These are phyloP conservation scores for Penicillium corylophilum DNA, from an alignment of 2,329 filamentous ascomycete genomes.

Conservation along the genomic window DNA sequence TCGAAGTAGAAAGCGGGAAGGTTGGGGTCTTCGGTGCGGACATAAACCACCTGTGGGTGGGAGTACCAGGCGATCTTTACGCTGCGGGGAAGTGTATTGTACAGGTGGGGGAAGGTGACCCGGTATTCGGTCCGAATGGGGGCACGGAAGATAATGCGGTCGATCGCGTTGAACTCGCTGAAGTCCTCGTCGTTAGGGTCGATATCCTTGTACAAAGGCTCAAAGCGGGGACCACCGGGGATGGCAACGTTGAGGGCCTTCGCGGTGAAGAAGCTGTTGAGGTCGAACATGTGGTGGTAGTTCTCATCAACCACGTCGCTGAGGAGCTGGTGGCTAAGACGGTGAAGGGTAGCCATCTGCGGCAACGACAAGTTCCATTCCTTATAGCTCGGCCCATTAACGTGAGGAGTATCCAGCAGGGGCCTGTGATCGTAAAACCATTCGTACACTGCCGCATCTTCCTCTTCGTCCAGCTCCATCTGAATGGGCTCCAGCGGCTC, in stretches of 20 bases:
- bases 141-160: constrained; percentile 96
- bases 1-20: constrained; percentile 97
- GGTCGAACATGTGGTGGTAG: constrained; percentile 96
- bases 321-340: constrained; percentile 83
- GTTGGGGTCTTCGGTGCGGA: constrained; percentile 80
- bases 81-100: constrained; percentile 93
- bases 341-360: constrained; percentile 94
- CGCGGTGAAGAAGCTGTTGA: constrained; percentile 90
- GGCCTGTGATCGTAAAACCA: constrained; percentile 98
- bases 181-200: constrained; percentile 99
- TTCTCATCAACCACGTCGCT: constrained; percentile 94
- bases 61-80: constrained; percentile 94
- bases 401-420: constrained; percentile 84
- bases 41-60: constrained; percentile 88
- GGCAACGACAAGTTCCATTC: constrained; percentile 88
- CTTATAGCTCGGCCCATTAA: constrained; percentile 96
- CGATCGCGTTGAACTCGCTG: constrained; percentile 98
- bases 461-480: constrained; percentile 93
- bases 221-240: constrained; percentile 94
- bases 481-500: constrained; percentile 97
- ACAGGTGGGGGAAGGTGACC: constrained; percentile 90
- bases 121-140: constrained; percentile 94
- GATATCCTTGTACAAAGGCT: constrained; percentile 96
- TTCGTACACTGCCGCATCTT: constrained; percentile 86
- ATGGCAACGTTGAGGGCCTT: constrained; percentile 97